phyloP scores from a whole-genome alignment of 306 rosid genomes.

The Carpinus fangiana region DNA sequence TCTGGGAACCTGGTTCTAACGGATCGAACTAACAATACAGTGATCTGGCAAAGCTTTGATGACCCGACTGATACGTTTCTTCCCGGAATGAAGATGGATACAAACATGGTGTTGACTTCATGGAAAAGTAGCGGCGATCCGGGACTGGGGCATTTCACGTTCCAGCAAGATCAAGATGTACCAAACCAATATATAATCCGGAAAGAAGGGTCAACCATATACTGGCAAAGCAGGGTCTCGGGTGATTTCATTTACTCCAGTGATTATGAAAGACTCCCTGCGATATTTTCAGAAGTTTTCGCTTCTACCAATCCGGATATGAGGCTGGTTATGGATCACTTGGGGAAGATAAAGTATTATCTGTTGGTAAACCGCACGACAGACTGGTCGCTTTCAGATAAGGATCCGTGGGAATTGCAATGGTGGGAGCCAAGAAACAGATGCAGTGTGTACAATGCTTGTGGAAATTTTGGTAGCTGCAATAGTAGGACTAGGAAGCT shows the following conservation, averaged over 20 bases:
- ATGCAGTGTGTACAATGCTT: not conserved
- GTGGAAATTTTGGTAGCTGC: constrained; percentile 23
- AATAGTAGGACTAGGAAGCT: not conserved
- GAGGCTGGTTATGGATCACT: constrained; percentile 26
- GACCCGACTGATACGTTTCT: constrained; percentile 54
- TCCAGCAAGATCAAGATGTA: not conserved
- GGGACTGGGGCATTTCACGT: not conserved
- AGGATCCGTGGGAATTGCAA: accelerated
- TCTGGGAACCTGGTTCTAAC: constrained; percentile 45
- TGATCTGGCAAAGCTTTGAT: constrained; percentile 49
- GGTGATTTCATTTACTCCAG: too few species aligned
- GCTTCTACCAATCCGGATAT: not conserved
- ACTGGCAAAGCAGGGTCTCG: constrained; percentile 22
- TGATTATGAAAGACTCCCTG: not conserved
- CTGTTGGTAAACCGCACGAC: not conserved
- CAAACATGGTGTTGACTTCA: constrained; percentile 14
- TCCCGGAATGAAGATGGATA: constrained; percentile 43
- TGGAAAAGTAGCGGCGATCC: constrained; percentile 36
- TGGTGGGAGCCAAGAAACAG: constrained; percentile 24
- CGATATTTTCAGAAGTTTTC: too few species aligned
- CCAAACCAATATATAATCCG: not conserved
- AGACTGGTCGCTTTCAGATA: not conserved
- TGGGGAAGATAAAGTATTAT: constrained; percentile 17
- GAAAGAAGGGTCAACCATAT: not conserved
- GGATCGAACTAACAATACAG: not conserved